Conservation (phyloP, 495 filamentous ascomycete species). For the Aspergillus leporis region DNA sequence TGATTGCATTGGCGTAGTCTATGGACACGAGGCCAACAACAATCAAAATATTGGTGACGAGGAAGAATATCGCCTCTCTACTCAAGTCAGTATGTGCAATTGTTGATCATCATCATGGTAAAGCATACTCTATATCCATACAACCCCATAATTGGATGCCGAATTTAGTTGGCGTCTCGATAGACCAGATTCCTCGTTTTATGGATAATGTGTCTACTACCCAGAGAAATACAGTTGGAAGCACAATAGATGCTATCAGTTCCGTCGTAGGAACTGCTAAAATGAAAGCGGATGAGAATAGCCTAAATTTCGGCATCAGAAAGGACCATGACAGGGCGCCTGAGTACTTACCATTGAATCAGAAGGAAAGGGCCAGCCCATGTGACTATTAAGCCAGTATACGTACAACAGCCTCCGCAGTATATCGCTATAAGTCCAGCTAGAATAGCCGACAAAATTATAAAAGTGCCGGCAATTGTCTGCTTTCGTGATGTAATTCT, state of each 20-base stretch:
- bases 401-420: slow-evolving; percentile 49
- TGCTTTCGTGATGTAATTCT: slow-evolving; percentile 16
- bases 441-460: slow-evolving; percentile 1
- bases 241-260: slow-evolving; percentile 52
- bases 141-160: slow-evolving; percentile 54
- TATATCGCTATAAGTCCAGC: neutral
- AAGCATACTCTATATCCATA: slow-evolving; percentile 62
- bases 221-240: slow-evolving; percentile 70
- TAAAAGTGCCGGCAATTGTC: neutral
- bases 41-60: slow-evolving; percentile 63
- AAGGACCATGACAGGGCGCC: slow-evolving; percentile 1
- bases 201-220: slow-evolving; percentile 63
- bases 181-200: slow-evolving; percentile 64
- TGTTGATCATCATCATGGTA: neutral
- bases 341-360: slow-evolving; percentile 56
- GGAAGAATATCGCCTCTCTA: slow-evolving; percentile 59
- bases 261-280: slow-evolving; percentile 52
- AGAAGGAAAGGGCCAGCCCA: slow-evolving; percentile 66
- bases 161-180: slow-evolving; percentile 61
- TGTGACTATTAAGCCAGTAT: slow-evolving; percentile 64
- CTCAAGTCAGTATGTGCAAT: neutral
- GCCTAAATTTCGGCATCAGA: neutral
- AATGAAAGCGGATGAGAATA: slow-evolving; percentile 37
- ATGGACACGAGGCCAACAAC: slow-evolving; percentile 64
- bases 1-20: slow-evolving; percentile 60